Base-by-base conservation (phyloP, 2,329 filamentous ascomycete species). In the Penicillium freii region DNA sequence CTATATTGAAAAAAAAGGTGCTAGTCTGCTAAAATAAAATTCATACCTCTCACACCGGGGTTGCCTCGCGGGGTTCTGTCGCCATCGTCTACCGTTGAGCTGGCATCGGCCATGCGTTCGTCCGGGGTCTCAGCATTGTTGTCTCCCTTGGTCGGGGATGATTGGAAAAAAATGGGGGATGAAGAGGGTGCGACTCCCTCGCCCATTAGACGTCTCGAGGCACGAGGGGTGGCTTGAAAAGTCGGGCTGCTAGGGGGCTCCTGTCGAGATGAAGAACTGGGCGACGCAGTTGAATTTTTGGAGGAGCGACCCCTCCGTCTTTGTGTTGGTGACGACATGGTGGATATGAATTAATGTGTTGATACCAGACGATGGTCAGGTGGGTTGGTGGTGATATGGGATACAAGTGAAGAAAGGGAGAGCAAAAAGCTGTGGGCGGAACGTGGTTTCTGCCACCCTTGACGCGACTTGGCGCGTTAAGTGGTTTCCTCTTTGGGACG, bases 111-210 rank as follows among this genome's bases (percentile, higher is more conserved):
- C 70, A 79, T 76, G 46, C 72, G 71, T 25, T 72, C 73, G 67
- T 76, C 77, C 23, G 71, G 71, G 49, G 73, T 66, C 62, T 66
- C 66, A 61, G 76, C 72, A 61, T 71, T 68, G 67, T 76, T 70
- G 54, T 75, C 77, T 36, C 74, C 76, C 50, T 77, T 77, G 10
- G 67, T 73, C 7, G 86, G 84, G 19, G 85, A 87, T 0, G 84
- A 87, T 60, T 81, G 85, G 75, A 87, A 95, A 75, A 90, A 90
- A 62, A 96, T 81, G 40, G 92, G 92, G 57, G 92, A 96, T 4
- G 91, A 94, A 5, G 85, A 84, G 60, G 87, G 79, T 36, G 80
- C 70, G 53, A 73, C 70, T 36, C 63, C 65, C 45, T 74, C 72
- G 23, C 70, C 73, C 51, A 73, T 66, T 63, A 78, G 69, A 31